Conservation (phyloP, 169 alveolate species). For the Plasmodium sp. region DNA sequence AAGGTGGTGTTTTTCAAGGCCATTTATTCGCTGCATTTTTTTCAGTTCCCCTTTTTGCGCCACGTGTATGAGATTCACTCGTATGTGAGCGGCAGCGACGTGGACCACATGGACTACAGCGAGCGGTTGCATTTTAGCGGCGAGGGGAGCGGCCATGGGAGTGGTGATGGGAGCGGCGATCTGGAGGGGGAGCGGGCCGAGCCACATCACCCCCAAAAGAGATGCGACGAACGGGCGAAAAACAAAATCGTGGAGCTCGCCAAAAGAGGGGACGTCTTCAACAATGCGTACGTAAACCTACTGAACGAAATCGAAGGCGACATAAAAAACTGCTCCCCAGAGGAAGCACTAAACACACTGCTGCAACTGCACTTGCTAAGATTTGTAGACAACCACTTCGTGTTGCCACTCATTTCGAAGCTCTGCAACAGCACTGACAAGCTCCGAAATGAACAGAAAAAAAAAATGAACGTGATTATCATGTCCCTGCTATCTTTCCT, state of each 20-base stretch:
- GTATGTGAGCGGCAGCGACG: neutral
- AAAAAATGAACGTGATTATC: slow-evolving; percentile 42
- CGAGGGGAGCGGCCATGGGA: neutral
- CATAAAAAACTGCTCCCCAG: slow-evolving; percentile 53
- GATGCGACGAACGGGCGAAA: neutral
- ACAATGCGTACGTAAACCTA: slow-evolving; percentile 62
- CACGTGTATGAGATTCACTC: slow-evolving; percentile 10
- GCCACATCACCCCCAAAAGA: neutral
- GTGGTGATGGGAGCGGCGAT: neutral
- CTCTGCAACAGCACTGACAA: slow-evolving; percentile 59
- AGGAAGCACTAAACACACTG: slow-evolving; percentile 40
- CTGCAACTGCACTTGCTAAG: slow-evolving; percentile 44
- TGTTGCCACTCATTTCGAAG: slow-evolving; percentile 26
- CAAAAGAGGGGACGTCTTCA: slow-evolving; percentile 42
- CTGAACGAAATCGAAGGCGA: slow-evolving; percentile 35
- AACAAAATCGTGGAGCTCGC: slow-evolving; percentile 31
- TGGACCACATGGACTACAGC: slow-evolving; percentile 31
- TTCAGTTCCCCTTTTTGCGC: slow-evolving; percentile 41
- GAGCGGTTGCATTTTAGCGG: slow-evolving; percentile 28
- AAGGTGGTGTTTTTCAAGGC: slow-evolving; percentile 60
- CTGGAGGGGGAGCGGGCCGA: neutral
- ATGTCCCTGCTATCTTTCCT: slow-evolving; percentile 15
- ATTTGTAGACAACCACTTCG: slow-evolving; percentile 61
- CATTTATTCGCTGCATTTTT: slow-evolving; percentile 54
- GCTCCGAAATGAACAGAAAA: slow-evolving; percentile 61